A percentile compares a stretch with the other conserved stretches of the same genome.
These are phyloP conservation scores for Xylaria intraflava DNA, from an alignment of 495 filamentous ascomycete species.

Conservation along the genomic window DNA sequence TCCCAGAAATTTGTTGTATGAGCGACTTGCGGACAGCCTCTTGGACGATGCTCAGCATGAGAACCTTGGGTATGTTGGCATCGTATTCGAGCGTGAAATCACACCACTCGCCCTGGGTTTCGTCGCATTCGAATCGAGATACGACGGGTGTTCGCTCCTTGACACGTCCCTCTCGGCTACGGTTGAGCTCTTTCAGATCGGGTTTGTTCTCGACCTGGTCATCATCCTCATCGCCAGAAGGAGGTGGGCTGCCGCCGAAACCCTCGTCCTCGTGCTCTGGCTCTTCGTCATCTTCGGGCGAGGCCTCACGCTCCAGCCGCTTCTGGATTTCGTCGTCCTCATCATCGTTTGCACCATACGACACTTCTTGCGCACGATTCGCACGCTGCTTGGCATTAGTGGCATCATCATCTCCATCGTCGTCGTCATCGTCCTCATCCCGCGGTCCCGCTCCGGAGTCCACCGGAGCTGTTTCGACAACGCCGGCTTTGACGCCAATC, in stretches of 20 bases:
- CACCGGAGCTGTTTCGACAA: conserved; percentile 50
- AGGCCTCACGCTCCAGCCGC: conserved; percentile 47
- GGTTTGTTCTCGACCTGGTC: conserved; percentile 21
- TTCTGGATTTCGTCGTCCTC: conserved; percentile 72
- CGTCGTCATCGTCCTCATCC: conserved; percentile 61
- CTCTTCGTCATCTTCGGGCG: conserved; percentile 47
- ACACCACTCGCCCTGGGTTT: conserved; percentile 63
- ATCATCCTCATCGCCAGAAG: conserved; percentile 42
- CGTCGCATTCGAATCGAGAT: conserved; percentile 72
- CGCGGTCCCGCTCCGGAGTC: conserved; percentile 41
- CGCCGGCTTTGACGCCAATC: conserved; percentile 71
- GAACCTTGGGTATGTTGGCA: conserved; percentile 73
- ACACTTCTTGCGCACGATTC: conserved; percentile 71
- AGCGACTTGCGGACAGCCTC: conserved; percentile 64
- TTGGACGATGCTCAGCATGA: conserved; percentile 87
- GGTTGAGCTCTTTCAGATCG: conserved; percentile 31
- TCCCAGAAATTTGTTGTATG: conserved; percentile 76
- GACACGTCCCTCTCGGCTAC: conserved; percentile 58
- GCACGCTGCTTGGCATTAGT: conserved; percentile 68
- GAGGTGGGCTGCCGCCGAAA: conserved; percentile 45
- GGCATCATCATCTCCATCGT: conserved; percentile 79
- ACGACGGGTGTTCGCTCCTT: conserved; percentile 59
- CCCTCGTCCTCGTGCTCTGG: conserved; percentile 50
- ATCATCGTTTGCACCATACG: conserved; percentile 87
- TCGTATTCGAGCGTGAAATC: conserved; percentile 80